Evolutionary conservation across 805 yeast genomes (phyloP).

Genomic region (Starmerella floris): DNA sequence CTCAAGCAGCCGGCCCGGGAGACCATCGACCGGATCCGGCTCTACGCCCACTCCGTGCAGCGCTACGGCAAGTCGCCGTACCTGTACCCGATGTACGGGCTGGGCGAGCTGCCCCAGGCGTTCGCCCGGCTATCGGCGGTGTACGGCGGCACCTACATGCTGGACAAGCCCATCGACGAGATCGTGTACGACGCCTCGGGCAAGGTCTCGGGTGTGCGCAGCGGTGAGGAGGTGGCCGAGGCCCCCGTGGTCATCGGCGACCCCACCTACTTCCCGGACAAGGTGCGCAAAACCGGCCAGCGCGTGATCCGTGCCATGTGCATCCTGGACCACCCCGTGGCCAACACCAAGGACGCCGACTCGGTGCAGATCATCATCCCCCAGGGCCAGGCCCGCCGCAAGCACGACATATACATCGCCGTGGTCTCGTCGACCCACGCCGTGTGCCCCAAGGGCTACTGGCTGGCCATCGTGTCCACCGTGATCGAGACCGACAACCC

Average conservation of each 20-base stretch:
- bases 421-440: constrained; percentile 79
- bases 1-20: constrained; percentile 81
- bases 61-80: constrained; percentile 95
- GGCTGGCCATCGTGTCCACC: constrained; percentile 86
- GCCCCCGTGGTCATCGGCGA: constrained; percentile 94
- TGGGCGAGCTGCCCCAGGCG: constrained; percentile 98
- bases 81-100: constrained; percentile 87
- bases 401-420: constrained; percentile 89
- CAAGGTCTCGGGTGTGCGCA: constrained; percentile 70
- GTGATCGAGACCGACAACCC: constrained; percentile 88
- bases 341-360: constrained; percentile 68
- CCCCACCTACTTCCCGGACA: constrained; percentile 91
- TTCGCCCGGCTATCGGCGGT: constrained; percentile 94
- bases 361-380: constrained; percentile 92
- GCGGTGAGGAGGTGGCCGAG: constrained; percentile 81
- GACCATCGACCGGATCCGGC: constrained; percentile 68
- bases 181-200: constrained; percentile 53
- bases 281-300: constrained; percentile 57
- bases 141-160: constrained; percentile 97
- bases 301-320: constrained; percentile 77
- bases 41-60: constrained; percentile 82
- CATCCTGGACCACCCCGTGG: constrained; percentile 76
- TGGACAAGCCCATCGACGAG: constrained; percentile 91
- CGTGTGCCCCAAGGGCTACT: constrained; percentile 79
- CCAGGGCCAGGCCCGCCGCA: constrained; percentile 85